Conservation (phyloP, 2,329 filamentous ascomycete species). For the Pestalotiopsis sp. region DNA sequence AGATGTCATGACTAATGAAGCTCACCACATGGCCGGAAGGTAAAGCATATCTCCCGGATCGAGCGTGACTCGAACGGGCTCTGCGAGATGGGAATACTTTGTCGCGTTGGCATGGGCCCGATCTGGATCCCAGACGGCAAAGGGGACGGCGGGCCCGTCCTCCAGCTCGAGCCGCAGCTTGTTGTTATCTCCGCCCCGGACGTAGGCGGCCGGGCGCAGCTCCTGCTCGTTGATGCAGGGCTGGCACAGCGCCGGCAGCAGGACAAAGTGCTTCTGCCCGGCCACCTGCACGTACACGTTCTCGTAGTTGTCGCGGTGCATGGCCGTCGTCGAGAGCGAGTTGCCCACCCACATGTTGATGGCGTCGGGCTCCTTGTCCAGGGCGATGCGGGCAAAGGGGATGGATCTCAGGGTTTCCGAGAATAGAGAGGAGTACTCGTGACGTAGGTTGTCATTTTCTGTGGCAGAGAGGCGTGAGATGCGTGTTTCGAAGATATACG, state of each 20-base stretch:
- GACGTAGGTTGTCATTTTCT: conserved; percentile 80
- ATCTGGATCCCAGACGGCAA: conserved; percentile 76
- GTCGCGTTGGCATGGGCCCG: conserved; percentile 49
- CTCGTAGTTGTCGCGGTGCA: conserved; percentile 84
- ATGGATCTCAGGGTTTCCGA: conserved; percentile 63
- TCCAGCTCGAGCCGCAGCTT: conserved; percentile 30
- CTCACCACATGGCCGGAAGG: conserved; percentile 75
- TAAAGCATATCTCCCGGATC: conserved; percentile 79
- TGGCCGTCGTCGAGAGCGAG: conserved; percentile 64
- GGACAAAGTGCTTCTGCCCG: conserved; percentile 72
- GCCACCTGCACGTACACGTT: conserved; percentile 79
- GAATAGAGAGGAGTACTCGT: conserved; percentile 68
- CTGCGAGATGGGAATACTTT: conserved; percentile 57
- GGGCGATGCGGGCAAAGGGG: conserved; percentile 71
- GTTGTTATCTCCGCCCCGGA: conserved; percentile 26
- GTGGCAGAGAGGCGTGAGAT: background rate
- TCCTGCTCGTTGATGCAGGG: conserved; percentile 66
- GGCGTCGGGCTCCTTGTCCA: conserved; percentile 67
- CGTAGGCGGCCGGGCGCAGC: conserved; percentile 61
- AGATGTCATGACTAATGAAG: conserved; percentile 8
- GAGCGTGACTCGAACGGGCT: conserved; percentile 67
- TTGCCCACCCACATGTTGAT: conserved; percentile 85
- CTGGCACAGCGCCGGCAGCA: conserved; percentile 71
- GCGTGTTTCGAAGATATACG: background rate
- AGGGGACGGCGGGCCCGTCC: conserved; percentile 53